A percentile compares a stretch with the other conserved stretches of the same genome.
These are phyloP conservation scores for Suillus occidentalis DNA, from an alignment of 768 basidiomycete species.

Conservation along the genomic window DNA sequence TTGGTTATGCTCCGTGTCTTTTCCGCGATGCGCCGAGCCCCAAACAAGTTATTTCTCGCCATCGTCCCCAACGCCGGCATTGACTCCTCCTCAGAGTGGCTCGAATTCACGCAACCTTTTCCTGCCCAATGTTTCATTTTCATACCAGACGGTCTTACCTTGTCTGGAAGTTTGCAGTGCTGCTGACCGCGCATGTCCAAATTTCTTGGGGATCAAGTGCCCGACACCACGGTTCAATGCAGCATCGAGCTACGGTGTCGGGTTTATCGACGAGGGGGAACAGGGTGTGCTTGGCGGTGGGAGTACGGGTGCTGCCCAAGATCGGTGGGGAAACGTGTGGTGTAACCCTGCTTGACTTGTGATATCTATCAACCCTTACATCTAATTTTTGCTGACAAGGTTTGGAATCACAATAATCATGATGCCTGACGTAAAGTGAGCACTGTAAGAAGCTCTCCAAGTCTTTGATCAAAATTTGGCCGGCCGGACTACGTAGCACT, in stretches of 20 bases:
- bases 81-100: conserved; percentile 44
- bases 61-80: conserved; percentile 45
- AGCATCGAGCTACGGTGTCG: conserved; percentile 69
- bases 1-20: conserved; percentile 75
- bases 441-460: neutral
- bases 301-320: conserved; percentile 53
- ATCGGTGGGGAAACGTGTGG: conserved; percentile 76
- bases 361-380: neutral
- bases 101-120: conserved; percentile 43
- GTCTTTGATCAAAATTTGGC: too few relatives aligned
- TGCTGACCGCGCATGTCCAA: conserved; percentile 76
- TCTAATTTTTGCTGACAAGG: neutral
- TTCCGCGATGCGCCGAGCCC: conserved; percentile 73
- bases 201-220: conserved; percentile 68
- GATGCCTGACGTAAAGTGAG: neutral
- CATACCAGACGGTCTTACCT: conserved; percentile 68
- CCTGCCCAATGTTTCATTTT: conserved; percentile 43
- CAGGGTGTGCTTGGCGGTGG: conserved; percentile 50
- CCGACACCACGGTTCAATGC: conserved; percentile 64
- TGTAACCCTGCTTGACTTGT: conserved; percentile 46
- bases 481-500: too few relatives aligned
- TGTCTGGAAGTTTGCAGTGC: conserved; percentile 78
- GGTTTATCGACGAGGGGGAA: conserved; percentile 60
- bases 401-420: neutral
- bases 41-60: conserved; percentile 34